Conservation (phyloP, 1,284 basidiomycete genomes). For the Tylopilus orsonianus region DNA sequence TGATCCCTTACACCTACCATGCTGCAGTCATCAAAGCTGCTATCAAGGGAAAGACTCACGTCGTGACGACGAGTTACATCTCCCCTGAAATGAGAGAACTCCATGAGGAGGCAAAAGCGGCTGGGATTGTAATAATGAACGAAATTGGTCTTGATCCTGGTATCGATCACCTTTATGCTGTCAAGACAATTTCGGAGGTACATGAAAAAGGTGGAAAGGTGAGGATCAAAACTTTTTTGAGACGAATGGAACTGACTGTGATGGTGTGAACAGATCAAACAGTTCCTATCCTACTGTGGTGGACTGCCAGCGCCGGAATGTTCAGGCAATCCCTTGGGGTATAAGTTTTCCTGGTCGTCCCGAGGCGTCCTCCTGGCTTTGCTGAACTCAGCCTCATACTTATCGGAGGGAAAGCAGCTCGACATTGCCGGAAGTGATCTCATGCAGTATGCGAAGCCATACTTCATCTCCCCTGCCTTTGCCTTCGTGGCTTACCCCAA, state of each 20-base stretch:
- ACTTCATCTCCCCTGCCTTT: slow-evolving; percentile 94
- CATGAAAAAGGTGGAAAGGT: slow-evolving; percentile 94
- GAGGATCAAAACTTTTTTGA: slow-evolving; percentile 8
- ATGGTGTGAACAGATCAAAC: slow-evolving; percentile 64
- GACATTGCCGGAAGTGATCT: slow-evolving; percentile 71
- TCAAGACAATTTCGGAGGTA: slow-evolving; percentile 96
- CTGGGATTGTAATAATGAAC: slow-evolving; percentile 95
- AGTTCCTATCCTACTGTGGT: slow-evolving; percentile 96
- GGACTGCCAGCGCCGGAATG: slow-evolving; percentile 92
- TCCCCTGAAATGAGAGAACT: slow-evolving; percentile 88
- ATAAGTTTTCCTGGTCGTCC: slow-evolving; percentile 99
- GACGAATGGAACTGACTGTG: slow-evolving; percentile 2
- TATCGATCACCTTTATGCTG: slow-evolving; percentile 92
- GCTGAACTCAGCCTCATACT: slow-evolving; percentile 88
- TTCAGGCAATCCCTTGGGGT: slow-evolving; percentile 94
- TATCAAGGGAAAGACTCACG: slow-evolving; percentile 92
- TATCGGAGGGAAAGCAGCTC: slow-evolving; percentile 64
- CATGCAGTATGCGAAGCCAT: slow-evolving; percentile 88
- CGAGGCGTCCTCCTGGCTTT: slow-evolving; percentile 95
- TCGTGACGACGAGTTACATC: slow-evolving; percentile 97
- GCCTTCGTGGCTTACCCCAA: slow-evolving; percentile 98
- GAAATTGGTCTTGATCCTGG: slow-evolving; percentile 98
- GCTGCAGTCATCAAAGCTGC: slow-evolving; percentile 91
- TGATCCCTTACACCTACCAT: slow-evolving; percentile 96
- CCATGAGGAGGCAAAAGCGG: slow-evolving; percentile 80